Evolutionary conservation across 1,284 basidiomycete species (phyloP), one percentile per base, ranked within the genome.

Genomic region (Ustanciosporium gigantosporum): DNA sequence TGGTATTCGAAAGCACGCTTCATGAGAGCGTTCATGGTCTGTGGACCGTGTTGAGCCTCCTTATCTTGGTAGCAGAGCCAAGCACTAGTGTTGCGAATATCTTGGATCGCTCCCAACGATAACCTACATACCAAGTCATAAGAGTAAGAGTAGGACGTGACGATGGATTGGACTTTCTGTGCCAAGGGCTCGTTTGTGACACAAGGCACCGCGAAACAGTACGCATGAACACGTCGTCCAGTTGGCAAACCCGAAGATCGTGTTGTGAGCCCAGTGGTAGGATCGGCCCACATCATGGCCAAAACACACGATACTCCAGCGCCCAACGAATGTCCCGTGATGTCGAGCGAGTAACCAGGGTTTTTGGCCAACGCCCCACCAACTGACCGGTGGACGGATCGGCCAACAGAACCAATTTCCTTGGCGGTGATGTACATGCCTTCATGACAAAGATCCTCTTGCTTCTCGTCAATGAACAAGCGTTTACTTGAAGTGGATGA

Each of bases 201-300:
- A 42, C 86, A 85, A 81, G 89, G 89, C 29, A 88, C 87, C 19
- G 85, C 89, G 73, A 89, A 88, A 71, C 86, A 88, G 71, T 87
- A 91, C 1, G 87, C 88, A 29, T 85, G 85, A 7, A 89, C 84
- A 5, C 83, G 80, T 4, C 88, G 82, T 25, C 84, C 84, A 3
- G 81, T 79, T 5, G 89, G 88, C 7, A 91, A 81, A 5, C 88
- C 77, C 11, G 60, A 70, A 14, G 42, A 22, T 3, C 25, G 3
- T 0, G 47, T 64, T 14, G 68, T 71, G 3, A 69, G 41, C 4
- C 62, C 52, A 1, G 68, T 69, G 4, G 46, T 52, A 0, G 68
- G 68, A 22, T 89, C 87, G 2, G 88, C 88, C 89, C 89, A 91
- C 83, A 88, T 87, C 77, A 91, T 78, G 27, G 85, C 88, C n/a